A percentile compares a stretch with the other conserved stretches of the same genome.
phyloP scores from a whole-genome alignment of 306 rosid genomes.

The Cucumis sativus region DNA sequence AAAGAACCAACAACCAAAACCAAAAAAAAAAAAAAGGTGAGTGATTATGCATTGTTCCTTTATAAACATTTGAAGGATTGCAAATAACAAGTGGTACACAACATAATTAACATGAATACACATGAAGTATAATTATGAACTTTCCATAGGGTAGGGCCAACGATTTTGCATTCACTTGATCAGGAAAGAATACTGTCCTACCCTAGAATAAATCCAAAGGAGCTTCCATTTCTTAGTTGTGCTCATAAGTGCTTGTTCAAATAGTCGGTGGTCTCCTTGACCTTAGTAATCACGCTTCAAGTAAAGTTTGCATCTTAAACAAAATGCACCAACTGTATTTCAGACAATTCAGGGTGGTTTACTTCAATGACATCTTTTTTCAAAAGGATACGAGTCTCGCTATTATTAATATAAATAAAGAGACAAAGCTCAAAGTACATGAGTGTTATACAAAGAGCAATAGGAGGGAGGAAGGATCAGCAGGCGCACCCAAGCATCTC shows the following conservation, averaged over 20 bases:
- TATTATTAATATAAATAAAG: no score
- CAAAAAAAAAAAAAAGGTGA: neutral
- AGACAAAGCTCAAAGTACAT: no score
- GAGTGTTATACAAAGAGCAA: no score
- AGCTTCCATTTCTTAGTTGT: neutral
- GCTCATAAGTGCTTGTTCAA: neutral
- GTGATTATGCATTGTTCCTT: neutral
- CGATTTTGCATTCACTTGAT: neutral
- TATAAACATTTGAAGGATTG: neutral
- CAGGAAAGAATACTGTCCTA: neutral
- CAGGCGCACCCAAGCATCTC: no score
- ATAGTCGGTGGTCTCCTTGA: no score
- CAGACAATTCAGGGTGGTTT: neutral
- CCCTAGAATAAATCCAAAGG: neutral
- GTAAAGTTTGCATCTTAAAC: neutral
- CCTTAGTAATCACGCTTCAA: no score
- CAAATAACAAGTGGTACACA: neutral
- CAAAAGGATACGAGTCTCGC: no score
- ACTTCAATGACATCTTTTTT: neutral
- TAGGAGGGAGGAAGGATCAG: no score
- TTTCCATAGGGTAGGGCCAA: neutral
- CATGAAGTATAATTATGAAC: neutral
- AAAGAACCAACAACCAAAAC: neutral
- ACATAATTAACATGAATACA: neutral
- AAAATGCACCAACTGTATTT: neutral